Evolutionary conservation across 805 yeast genomes (phyloP), one percentile per base, ranked within the genome.

Genomic region (Lipomyces spencermartinsiae): DNA sequence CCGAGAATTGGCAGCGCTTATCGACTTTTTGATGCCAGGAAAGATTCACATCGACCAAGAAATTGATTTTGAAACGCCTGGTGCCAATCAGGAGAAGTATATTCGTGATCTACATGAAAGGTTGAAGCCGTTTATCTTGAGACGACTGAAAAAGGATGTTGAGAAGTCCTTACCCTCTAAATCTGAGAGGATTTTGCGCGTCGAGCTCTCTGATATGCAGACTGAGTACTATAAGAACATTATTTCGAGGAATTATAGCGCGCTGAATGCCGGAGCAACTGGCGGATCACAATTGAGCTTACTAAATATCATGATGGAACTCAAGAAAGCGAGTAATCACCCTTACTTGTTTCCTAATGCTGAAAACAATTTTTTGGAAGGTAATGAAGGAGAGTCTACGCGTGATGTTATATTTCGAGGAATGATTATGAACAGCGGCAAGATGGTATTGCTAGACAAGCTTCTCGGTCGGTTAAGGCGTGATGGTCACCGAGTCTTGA

Each of bases 21-120:
- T 96, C 59, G 91, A 95, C 77, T 95, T 95, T 78, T 83, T 95
- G 76, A 93, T 93, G 97, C 99, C 99, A 0, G 98, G 98, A 0
- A 89, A 88, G 74, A 89, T 94, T 73, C 83, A 84, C 64, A 94
- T 95, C 73, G 97, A 93, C 71, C 96, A 91, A 78, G 98, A 94
- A 77, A 94, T 95, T 78, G 97, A 94, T 80, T 93, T 94, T 77
- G 97, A 93, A 74, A 85, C 90, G 37, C 97, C 96, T 34, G 90
- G 91, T 77, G 90, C 85, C 19, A 89, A 89, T 72, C 98, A 95
- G 75, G 99, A 95, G 78, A 85, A 84, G 35, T 94, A 92, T 77
- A 95, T 95, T 74, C 88, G 93, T 76, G 90, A 89, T 71, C 83
- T 95, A 59, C 99, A 95, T 76, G 83, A 83, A 66, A 87, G 92